Base-by-base conservation (phyloP, 2,329 filamentous ascomycete genomes). In the Epichloe coenophiala region DNA sequence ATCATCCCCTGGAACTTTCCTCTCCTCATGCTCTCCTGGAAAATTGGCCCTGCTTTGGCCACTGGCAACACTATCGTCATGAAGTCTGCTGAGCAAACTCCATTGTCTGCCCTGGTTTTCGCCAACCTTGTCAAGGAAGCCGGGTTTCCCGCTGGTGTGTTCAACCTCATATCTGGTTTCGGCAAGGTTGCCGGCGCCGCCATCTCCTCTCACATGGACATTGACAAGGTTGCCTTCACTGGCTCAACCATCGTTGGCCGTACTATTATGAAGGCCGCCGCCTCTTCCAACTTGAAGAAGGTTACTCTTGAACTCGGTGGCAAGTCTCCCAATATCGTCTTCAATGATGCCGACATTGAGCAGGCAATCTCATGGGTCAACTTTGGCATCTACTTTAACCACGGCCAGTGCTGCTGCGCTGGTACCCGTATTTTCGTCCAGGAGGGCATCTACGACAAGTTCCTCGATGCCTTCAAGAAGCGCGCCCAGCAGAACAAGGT, bases 1-100 rank as follows among this genome's bases (percentile, higher is more conserved):
- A 90, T 91, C 63, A 91, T 93, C 61, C 87, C 87, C 55, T 90
- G 86, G 86, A 91, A 91, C 74, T 91, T 88, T 72, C 86, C 86
- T 8, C 72, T 91, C 44, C 78, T 86, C 63, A 90, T 90, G 85
- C 77, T 77, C 65, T 76, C 78, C 49, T 94, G 88, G 88, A 94
- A 94, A 79, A 82, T 88, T 55, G 83, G 77, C 53, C 84, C 84
- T 46, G 84, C 84, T 43, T 72, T 88, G 61, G 81, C 83, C 58
- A 80, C 80, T 38, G 84, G 85, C 62, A 88, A 88, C 77, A 79
- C 75, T 5, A 64, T 88, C 51, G 76, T 88, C 61, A 68, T 88
- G 62, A 88, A 88, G 78, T 79, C 81, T 21, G 83, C 84, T 55
- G 84, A 88, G 71, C 83, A 88, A 72, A 88, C 84, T 9, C 84